Evolutionary conservation across 225 moss, liverwort and hornwort genomes (phyloP).

Genomic region (Ulota crispa): DNA sequence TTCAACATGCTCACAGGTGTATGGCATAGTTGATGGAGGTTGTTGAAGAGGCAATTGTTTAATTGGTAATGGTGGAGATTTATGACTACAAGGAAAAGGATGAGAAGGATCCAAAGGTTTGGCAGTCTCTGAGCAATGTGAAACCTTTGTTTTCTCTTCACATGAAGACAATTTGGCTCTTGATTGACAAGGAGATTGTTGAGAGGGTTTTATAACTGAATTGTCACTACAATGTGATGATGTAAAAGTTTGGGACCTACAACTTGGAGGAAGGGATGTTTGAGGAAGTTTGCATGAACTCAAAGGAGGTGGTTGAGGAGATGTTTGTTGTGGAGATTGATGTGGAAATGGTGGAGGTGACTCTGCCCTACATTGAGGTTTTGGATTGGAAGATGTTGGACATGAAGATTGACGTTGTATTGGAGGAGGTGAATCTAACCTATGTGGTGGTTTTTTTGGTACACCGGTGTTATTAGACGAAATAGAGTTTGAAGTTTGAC

Average conservation of each 20-base stretch:
- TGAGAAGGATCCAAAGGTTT: slow-evolving; percentile 13
- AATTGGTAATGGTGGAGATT: background rate
- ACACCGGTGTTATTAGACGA: fast-evolving
- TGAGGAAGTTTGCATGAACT: background rate
- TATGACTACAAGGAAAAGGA: slow-evolving; percentile 1
- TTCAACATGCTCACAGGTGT: background rate
- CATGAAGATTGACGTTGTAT: background rate
- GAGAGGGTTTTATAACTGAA: background rate
- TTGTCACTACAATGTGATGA: background rate
- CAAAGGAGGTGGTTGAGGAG: background rate
- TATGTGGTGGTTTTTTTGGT: background rate
- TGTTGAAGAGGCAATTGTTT: background rate
- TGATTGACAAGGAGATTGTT: background rate
- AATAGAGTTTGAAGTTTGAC: background rate
- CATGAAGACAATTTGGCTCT: background rate
- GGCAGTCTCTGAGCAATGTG: fast-evolving
- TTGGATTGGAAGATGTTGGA: background rate
- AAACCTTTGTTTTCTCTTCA: background rate
- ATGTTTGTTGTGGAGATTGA: background rate
- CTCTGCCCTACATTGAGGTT: background rate
- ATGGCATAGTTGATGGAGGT: background rate
- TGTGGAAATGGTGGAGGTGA: background rate
- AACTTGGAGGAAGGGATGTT: background rate
- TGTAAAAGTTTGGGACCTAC: background rate
- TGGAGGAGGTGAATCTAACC: background rate